These are phyloP conservation scores for Phyllosticta paracitricarpa DNA, from an alignment of 2,329 filamentous ascomycete genomes.

Conservation along the genomic window DNA sequence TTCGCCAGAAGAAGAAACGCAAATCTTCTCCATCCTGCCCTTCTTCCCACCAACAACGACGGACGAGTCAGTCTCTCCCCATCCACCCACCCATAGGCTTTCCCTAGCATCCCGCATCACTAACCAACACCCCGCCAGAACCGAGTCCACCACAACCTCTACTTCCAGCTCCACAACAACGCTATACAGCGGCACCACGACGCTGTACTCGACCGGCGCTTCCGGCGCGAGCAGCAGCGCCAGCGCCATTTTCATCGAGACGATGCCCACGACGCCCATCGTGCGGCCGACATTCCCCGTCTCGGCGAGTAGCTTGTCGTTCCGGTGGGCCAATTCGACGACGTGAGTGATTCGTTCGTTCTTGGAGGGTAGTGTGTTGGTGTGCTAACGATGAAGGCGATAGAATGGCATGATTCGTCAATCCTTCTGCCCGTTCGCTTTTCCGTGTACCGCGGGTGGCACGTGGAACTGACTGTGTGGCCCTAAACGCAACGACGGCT, in stretches of 20 bases:
- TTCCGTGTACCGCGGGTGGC: too few species aligned
- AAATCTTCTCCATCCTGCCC: background rate
- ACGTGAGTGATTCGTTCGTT: background rate
- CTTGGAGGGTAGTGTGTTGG: background rate
- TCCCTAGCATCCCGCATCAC: background rate
- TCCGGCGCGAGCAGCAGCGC: slow-evolving; percentile 5
- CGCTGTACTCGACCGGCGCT: background rate
- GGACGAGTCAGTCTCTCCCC: background rate
- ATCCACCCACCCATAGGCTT: background rate
- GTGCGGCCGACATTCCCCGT: background rate
- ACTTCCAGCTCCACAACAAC: background rate
- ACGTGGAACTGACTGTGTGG: too few species aligned
- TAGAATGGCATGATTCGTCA: background rate
- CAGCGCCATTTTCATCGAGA: background rate
- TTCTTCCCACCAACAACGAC: background rate
- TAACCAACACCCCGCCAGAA: background rate
- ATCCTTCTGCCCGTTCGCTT: background rate
- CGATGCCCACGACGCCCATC: background rate
- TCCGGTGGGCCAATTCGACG: background rate
- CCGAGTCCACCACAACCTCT: background rate
- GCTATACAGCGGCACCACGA: slow-evolving; percentile 1
- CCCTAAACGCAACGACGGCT: too few species aligned
- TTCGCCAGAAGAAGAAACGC: background rate
- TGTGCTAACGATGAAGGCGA: background rate
- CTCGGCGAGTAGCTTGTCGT: background rate